Conservation (phyloP, 768 basidiomycete genomes). For the Sporobolomyces pararoseus region DNA sequence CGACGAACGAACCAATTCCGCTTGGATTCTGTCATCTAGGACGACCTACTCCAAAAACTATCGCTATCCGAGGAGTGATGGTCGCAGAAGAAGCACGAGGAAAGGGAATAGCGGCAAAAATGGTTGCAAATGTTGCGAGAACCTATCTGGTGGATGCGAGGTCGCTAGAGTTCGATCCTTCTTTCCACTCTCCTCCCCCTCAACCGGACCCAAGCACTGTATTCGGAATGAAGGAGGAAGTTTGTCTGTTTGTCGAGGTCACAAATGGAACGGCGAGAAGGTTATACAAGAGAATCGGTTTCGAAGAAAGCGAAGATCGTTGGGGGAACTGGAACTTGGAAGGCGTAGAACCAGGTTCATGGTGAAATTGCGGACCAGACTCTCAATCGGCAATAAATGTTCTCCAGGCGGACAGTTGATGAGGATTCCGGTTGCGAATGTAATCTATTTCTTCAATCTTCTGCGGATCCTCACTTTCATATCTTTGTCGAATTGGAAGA, state of each 20-base stretch:
- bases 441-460: no score
- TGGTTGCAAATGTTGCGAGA: neutral
- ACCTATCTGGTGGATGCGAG: conserved; percentile 15
- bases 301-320: neutral
- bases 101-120: conserved; percentile 6
- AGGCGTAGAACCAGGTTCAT: conserved; percentile 16
- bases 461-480: neutral
- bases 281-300: conserved; percentile 13
- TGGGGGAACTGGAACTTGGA: conserved; percentile 10
- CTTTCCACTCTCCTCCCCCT: neutral
- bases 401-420: no score
- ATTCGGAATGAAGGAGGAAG: conserved; percentile 22
- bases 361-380: neutral
- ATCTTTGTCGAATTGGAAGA: conserved; percentile 10
- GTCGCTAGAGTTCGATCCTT: neutral
- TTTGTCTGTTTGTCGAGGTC: conserved; percentile 29
- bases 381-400: no score
- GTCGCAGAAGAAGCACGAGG: neutral
- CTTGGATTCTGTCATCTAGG: conserved; percentile 20
- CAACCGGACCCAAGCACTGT: neutral
- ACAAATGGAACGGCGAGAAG: neutral
- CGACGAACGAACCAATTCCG: neutral
- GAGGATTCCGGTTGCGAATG: no score
- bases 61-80: conserved; percentile 24
- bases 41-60: conserved; percentile 13